Evolutionary conservation across 129 eudicot genomes (phyloP), one percentile per base, ranked within the genome.

Genomic region (Apium graveolens): DNA sequence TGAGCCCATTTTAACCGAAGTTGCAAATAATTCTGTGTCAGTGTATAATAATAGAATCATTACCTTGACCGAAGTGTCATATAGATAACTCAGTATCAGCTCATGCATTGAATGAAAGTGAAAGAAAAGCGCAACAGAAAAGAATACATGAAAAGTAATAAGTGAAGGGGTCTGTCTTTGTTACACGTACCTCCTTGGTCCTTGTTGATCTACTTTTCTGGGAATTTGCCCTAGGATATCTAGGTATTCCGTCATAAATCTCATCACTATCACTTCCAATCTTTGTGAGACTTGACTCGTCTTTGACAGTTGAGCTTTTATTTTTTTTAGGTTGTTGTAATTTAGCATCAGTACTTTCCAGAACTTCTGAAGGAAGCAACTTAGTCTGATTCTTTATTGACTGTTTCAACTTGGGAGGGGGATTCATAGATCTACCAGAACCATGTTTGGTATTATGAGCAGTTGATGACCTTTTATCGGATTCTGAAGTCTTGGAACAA

Each of bases 231-330:
- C 85, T 85, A 5, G 82, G 86, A 46, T 85, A 41, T 16, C 91
- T 90, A 77, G 97, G 97, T 75, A 92, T 92, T 31, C 97, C 97
- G 48, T 92, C 97, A 65, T 92, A 92, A 70, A 90, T 88, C 16
- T 82, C 97, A 84, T 92, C 97, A 66, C 84, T 90, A 48, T 81
- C 79, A 66, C 73, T 78, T 74, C 63, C 65, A 68, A 63, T 78
- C 76, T 46, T 79, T 29, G 66, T 39, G 35, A 38, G 62, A 71
- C 37, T 72, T 46, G 11, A 41, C 37, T 85, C 84, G 75, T 72
- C 77, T 38, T 34, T 70, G 37, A 65, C 18, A 29, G 38, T 13
- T 29, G 70, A 31, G 29, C 37, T 63, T 14, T 29, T 63, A 11
- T 5, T 29, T 27, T 29, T 63, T 63, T 18, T 31, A 29, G 70